phyloP scores from a whole-genome alignment of 169 alveolate genomes.

The Babesia caballi region DNA sequence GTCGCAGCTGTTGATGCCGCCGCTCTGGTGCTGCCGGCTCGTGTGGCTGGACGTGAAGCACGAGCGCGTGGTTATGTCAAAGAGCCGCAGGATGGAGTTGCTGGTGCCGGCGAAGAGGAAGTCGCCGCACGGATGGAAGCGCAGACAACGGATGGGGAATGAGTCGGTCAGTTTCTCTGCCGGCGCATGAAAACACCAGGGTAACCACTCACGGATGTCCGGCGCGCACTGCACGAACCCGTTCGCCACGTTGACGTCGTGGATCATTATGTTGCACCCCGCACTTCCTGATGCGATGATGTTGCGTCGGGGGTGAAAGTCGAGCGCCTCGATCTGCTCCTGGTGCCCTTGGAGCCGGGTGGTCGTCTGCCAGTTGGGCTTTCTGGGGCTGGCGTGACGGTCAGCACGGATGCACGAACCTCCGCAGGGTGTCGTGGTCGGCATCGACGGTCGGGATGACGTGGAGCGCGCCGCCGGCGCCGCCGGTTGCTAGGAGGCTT shows the following conservation, averaged over 20 bases:
- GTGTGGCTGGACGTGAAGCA: slow-evolving; percentile 62
- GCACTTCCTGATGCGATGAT: slow-evolving; percentile 76
- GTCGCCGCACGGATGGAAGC: slow-evolving; percentile 79
- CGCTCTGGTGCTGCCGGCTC: slow-evolving; percentile 60
- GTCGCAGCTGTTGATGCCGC: slow-evolving; percentile 62
- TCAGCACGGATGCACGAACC: background rate
- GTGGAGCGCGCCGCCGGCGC: slow-evolving; percentile 50
- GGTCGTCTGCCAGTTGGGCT: slow-evolving; percentile 45
- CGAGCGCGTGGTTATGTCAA: slow-evolving; percentile 64
- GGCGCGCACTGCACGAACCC: slow-evolving; percentile 50
- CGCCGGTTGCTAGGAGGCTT: slow-evolving; percentile 51
- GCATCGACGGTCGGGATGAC: slow-evolving; percentile 56
- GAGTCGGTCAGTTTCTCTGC: slow-evolving; percentile 27
- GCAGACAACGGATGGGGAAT: slow-evolving; percentile 52
- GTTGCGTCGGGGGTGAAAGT: slow-evolving; percentile 63
- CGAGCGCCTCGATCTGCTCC: slow-evolving; percentile 56
- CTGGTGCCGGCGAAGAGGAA: slow-evolving; percentile 70
- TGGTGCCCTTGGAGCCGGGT: slow-evolving; percentile 48
- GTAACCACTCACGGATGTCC: slow-evolving; percentile 40
- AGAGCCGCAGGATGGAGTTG: slow-evolving; percentile 66
- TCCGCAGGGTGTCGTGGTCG: background rate
- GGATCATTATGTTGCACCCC: slow-evolving; percentile 57
- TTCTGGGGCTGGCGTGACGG: background rate
- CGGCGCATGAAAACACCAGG: background rate
- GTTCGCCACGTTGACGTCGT: slow-evolving; percentile 47